Percentiles rank a stretch among this genome's conserved stretches.
phyloP scores from a whole-genome alignment of 805 yeast genomes.

The Debaryomyces castellii region DNA sequence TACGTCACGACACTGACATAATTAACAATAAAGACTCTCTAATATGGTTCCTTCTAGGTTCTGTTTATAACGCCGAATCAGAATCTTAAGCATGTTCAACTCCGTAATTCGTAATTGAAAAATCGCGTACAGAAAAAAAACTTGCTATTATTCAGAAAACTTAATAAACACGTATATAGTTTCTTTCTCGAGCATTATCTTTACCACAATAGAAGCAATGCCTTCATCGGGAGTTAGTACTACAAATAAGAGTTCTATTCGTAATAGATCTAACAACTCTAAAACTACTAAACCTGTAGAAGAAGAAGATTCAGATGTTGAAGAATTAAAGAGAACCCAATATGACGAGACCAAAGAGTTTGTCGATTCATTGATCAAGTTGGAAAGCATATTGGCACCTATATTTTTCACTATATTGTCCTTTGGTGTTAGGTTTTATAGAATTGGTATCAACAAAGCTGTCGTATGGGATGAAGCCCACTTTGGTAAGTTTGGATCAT shows the following conservation, averaged over 20 bases:
- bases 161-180: slow-evolving; percentile 1
- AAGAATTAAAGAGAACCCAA: slow-evolving; percentile 18
- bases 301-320: slow-evolving; percentile 12
- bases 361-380: slow-evolving; percentile 24
- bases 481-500: slow-evolving; percentile 83
- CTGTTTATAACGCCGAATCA: slow-evolving; percentile 7
- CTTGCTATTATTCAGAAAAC: background rate
- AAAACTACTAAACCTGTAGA: slow-evolving; percentile 3
- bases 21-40: slow-evolving; percentile 3
- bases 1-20: background rate
- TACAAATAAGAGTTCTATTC: slow-evolving; percentile 16
- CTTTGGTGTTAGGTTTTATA: slow-evolving; percentile 62
- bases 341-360: slow-evolving; percentile 28
- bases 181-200: background rate
- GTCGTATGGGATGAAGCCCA: slow-evolving; percentile 93
- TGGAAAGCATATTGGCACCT: slow-evolving; percentile 51
- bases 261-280: slow-evolving; percentile 12
- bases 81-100: background rate
- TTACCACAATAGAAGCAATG: slow-evolving; percentile 10
- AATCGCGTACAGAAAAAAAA: slow-evolving; percentile 2
- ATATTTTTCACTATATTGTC: slow-evolving; percentile 65
- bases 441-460: slow-evolving; percentile 52
- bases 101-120: background rate
- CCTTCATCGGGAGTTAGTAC: slow-evolving; percentile 21
- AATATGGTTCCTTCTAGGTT: slow-evolving; percentile 14